Percentiles rank a stretch among this genome's conserved stretches.
These are phyloP conservation scores for Aureobasidium sp. DNA, from an alignment of 2,329 filamentous ascomycete genomes.

Conservation along the genomic window DNA sequence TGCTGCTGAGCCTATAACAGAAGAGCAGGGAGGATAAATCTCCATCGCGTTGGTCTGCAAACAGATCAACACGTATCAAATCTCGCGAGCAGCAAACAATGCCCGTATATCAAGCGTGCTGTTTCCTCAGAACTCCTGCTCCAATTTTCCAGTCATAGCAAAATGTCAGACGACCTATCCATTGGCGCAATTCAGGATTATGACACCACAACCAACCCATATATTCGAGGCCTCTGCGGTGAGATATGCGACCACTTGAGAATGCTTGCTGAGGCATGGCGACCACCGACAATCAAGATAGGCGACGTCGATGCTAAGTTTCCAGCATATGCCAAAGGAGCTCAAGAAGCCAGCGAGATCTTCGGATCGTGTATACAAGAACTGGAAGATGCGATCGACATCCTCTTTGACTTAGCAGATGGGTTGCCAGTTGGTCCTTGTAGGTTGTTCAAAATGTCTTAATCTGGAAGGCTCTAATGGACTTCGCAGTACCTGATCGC, in stretches of 20 bases:
- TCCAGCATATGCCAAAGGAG: neutral
- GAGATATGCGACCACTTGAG: neutral
- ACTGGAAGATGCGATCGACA: neutral
- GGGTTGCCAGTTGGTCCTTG: neutral
- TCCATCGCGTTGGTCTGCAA: neutral
- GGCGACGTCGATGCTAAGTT: neutral
- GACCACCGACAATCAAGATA: neutral
- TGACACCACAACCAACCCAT: neutral
- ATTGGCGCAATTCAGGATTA: neutral
- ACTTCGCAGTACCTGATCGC: neutral
- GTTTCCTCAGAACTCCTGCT: neutral
- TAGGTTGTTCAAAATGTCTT: neutral
- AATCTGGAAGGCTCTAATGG: neutral
- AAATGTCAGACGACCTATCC: neutral
- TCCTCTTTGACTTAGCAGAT: neutral
- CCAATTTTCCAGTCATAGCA: no score
- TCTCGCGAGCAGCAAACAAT: neutral
- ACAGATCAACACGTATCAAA: neutral
- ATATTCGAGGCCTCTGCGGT: neutral
- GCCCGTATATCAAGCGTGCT: neutral
- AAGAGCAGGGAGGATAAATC: neutral
- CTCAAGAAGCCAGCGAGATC: neutral
- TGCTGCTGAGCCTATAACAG: neutral
- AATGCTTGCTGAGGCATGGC: neutral
- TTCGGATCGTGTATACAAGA: neutral